Conservation (phyloP, 1,139 yeast genomes). For the Lodderomyces pseudojiufengensis region DNA sequence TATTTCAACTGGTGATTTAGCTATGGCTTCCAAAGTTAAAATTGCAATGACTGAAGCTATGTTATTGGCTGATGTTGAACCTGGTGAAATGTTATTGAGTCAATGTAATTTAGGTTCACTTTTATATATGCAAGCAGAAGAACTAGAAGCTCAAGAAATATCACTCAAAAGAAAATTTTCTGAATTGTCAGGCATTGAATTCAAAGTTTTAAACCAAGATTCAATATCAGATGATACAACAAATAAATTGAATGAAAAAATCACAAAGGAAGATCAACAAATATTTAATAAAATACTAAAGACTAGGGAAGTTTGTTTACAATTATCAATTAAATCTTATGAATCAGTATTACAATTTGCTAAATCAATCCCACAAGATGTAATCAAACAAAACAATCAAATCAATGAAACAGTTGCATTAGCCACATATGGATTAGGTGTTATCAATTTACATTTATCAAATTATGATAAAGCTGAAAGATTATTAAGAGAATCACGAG, state of each 20-base stretch:
- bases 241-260: constrained; percentile 4
- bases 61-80: constrained; percentile 66
- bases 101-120: constrained; percentile 74
- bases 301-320: constrained; percentile 39
- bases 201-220: constrained; percentile 17
- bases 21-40: constrained; percentile 60
- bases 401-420: constrained; percentile 65
- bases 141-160: constrained; percentile 51
- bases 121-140: constrained; percentile 67
- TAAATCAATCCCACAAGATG: constrained; percentile 42
- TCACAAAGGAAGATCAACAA: constrained; percentile 14
- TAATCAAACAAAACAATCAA: constrained; percentile 18
- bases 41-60: constrained; percentile 69
- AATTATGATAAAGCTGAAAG: constrained; percentile 57
- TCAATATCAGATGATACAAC: constrained; percentile 3
- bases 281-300: constrained; percentile 13
- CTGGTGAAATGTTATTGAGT: constrained; percentile 60
- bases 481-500: constrained; percentile 63
- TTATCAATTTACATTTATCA: constrained; percentile 59
- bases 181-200: constrained; percentile 22
- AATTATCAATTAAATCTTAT: constrained; percentile 44
- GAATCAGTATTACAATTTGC: constrained; percentile 55
- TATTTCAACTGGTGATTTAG: constrained; percentile 61
- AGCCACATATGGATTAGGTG: constrained; percentile 84
- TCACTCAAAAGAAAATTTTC: constrained; percentile 23